Evolutionary conservation across 1,139 yeast genomes (phyloP).

Genomic region (Geotrichum carabidarum): DNA sequence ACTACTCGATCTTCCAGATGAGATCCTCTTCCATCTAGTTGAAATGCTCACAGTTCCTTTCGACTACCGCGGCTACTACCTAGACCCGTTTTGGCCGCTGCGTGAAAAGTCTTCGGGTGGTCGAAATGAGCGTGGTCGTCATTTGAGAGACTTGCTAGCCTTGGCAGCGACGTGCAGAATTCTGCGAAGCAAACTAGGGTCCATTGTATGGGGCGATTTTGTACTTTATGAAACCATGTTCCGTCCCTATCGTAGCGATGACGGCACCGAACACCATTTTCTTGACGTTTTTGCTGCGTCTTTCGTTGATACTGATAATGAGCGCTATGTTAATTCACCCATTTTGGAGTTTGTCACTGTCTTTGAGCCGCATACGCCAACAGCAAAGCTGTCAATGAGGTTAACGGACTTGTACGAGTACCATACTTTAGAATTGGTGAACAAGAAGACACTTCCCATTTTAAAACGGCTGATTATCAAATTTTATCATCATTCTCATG

Average conservation of each 20-base stretch:
- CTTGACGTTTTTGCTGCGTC: background rate
- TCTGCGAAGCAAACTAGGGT: background rate
- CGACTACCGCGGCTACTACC: constrained; percentile 1
- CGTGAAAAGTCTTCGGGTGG: background rate
- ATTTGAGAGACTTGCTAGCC: background rate
- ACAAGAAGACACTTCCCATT: background rate
- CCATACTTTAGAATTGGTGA: background rate
- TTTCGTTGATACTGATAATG: background rate
- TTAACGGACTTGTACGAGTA: background rate
- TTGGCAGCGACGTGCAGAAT: background rate
- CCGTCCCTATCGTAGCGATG: background rate
- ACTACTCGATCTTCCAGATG: background rate
- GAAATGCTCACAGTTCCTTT: background rate
- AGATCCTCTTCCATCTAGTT: background rate
- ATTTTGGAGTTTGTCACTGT: constrained; percentile 4
- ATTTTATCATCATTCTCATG: background rate
- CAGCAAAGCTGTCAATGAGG: background rate
- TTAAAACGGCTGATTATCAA: background rate
- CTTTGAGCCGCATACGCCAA: background rate
- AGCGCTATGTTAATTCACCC: background rate
- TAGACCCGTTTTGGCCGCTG: background rate
- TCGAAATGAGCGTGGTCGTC: background rate
- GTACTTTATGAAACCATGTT: background rate
- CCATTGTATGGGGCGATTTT: constrained; percentile 2
- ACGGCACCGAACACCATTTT: background rate